Conservation (phyloP, 306 rosid genomes). For the Vigna hirtella region DNA sequence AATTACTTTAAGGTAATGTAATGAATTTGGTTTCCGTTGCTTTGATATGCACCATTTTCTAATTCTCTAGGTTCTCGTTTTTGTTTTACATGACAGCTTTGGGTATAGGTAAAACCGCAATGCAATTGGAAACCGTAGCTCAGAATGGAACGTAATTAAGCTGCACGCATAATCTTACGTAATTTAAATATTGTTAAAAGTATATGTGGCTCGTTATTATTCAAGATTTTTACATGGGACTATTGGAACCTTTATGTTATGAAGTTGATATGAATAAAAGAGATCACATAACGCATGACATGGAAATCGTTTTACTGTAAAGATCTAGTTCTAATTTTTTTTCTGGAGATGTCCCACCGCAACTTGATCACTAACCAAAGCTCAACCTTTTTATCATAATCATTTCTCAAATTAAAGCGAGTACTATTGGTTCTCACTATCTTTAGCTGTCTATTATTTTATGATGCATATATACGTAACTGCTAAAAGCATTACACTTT, state of each 20-base stretch:
- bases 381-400: constrained; percentile 41
- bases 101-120: too few relatives aligned
- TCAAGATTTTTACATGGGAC: background rate
- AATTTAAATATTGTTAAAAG: too few relatives aligned
- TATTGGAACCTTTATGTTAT: background rate
- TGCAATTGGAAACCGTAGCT: too few relatives aligned
- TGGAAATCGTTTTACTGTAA: background rate
- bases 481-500: constrained; percentile 41
- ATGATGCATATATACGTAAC: constrained; percentile 28
- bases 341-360: constrained; percentile 57
- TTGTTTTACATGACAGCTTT: background rate
- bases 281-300: background rate
- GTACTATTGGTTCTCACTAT: constrained; percentile 21
- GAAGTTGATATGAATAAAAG: constrained; percentile 5
- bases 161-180: background rate
- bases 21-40: constrained; percentile 24
- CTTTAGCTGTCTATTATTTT: constrained; percentile 22
- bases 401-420: constrained; percentile 30
- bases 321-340: constrained; percentile 31
- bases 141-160: too few relatives aligned
- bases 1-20: constrained; percentile 7
- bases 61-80: background rate
- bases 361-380: constrained; percentile 47
- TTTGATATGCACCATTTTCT: background rate
- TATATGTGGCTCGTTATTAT: too few relatives aligned